phyloP scores from a whole-genome alignment of 2,329 filamentous ascomycete species.

The Venturia pyrina region DNA sequence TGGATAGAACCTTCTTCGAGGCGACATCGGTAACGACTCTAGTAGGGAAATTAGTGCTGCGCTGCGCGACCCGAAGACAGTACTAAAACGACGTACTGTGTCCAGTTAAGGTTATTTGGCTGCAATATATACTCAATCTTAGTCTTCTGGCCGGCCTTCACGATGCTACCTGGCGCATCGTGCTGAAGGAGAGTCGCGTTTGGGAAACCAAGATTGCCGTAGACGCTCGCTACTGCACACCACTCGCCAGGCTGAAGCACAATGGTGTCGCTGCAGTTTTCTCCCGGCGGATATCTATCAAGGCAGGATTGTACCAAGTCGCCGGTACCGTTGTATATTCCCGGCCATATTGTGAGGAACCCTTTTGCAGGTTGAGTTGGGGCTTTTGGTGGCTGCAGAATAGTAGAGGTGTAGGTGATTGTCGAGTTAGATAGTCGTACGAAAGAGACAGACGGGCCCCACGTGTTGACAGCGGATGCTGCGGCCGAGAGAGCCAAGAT shows the following conservation, averaged over 20 bases:
- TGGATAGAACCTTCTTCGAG: background rate
- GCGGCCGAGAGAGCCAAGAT: background rate
- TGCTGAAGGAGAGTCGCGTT: background rate
- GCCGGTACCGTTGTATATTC: conserved; percentile 37
- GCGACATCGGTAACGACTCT: background rate
- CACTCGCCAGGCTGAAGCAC: background rate
- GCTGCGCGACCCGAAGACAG: background rate
- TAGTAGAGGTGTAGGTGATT: background rate
- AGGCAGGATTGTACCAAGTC: conserved; percentile 34
- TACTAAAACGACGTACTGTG: background rate
- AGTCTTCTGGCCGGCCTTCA: background rate
- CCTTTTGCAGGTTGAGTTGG: background rate
- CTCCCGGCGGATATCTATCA: conserved; percentile 16
- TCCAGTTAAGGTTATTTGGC: background rate
- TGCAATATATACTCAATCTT: background rate
- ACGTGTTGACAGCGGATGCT: background rate
- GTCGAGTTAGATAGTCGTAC: background rate
- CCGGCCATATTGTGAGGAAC: conserved; percentile 28
- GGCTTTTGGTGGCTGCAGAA: background rate
- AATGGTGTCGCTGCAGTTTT: background rate
- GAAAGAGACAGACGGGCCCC: conserved; percentile 1
- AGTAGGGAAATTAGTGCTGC: background rate
- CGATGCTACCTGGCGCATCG: background rate
- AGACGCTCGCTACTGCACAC: background rate
- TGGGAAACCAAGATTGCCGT: background rate